Percentiles rank a stretch among this genome's conserved stretches.
Evolutionary conservation across 768 basidiomycete species (phyloP).

Genomic region (Termitomyces sp.): DNA sequence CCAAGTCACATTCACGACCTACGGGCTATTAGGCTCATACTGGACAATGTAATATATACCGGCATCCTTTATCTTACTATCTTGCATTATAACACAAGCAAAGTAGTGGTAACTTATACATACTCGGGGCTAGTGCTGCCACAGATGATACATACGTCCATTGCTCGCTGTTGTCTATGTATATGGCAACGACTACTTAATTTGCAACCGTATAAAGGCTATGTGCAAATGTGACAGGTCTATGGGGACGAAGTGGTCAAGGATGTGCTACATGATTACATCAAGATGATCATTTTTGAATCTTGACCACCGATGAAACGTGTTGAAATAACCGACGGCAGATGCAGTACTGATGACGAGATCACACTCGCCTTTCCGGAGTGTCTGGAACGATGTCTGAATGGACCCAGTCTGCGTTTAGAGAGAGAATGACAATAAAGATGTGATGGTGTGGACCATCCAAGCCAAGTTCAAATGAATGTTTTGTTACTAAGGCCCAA

Average conservation of each 20-base stretch:
- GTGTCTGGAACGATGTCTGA: not conserved
- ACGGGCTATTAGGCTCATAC: slow-evolving; percentile 58
- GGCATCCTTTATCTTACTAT: slow-evolving; percentile 14
- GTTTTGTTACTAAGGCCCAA: not conserved
- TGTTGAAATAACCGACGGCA: too few relatives aligned
- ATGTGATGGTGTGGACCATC: not conserved
- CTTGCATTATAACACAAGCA: slow-evolving; percentile 7
- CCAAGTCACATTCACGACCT: slow-evolving; percentile 64
- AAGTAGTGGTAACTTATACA: not conserved
- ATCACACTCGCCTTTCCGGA: not conserved
- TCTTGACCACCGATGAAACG: not conserved
- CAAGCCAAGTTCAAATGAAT: not conserved
- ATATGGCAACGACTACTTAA: not conserved
- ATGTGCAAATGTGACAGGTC: too few relatives aligned
- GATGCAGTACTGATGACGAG: not conserved
- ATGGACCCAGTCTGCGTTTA: not conserved
- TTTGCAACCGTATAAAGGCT: too few relatives aligned
- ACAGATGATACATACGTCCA: not conserved
- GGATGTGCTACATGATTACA: too few relatives aligned
- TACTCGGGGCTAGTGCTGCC: not conserved
- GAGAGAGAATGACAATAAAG: not conserved
- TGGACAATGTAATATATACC: slow-evolving; percentile 35
- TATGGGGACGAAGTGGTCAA: too few relatives aligned
- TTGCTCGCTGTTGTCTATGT: too few relatives aligned
- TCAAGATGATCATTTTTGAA: slow-evolving; percentile 1